Evolutionary conservation across 2,329 filamentous ascomycete species (phyloP).

Genomic region (Cordyceps sp.): DNA sequence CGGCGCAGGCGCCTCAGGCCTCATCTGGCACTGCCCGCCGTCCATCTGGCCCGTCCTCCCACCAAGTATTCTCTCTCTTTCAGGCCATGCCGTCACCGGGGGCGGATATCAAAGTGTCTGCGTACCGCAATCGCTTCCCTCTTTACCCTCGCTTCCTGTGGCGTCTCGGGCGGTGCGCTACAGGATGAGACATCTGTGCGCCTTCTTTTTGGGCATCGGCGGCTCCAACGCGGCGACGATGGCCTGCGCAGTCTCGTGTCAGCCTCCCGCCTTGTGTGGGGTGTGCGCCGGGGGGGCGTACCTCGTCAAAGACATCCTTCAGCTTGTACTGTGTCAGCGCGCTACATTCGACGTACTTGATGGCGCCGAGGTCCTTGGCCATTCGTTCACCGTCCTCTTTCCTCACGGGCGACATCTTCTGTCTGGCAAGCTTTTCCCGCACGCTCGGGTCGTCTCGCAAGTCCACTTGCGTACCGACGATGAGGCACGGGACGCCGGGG

Average conservation of each 20-base stretch:
- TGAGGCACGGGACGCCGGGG: conserved; percentile 90
- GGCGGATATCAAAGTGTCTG: conserved; percentile 2
- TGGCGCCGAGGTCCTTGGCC: conserved; percentile 92
- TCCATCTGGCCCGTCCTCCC: conserved; percentile 2
- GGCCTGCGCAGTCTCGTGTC: conserved; percentile 37
- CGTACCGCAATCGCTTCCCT: no score
- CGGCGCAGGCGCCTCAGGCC: background rate
- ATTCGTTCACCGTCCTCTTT: conserved; percentile 90
- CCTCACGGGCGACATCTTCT: conserved; percentile 87
- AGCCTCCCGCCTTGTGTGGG: no score
- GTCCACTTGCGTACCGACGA: conserved; percentile 96
- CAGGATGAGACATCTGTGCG: conserved; percentile 53
- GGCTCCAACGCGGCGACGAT: conserved; percentile 93
- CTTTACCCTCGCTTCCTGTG: background rate
- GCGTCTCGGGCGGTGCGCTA: no score
- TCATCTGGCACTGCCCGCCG: conserved; percentile 1
- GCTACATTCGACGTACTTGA: conserved; percentile 98
- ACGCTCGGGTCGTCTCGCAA: conserved; percentile 78
- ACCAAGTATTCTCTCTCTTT: conserved; percentile 1
- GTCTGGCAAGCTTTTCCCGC: conserved; percentile 79
- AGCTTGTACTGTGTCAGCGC: conserved; percentile 95
- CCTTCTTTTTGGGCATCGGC: conserved; percentile 63
- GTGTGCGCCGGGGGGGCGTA: conserved; percentile 23
- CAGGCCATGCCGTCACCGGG: conserved; percentile 2
- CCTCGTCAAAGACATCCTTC: conserved; percentile 99